Base-by-base conservation (phyloP, 2,329 filamentous ascomycete species). In the Curvularia sp. region DNA sequence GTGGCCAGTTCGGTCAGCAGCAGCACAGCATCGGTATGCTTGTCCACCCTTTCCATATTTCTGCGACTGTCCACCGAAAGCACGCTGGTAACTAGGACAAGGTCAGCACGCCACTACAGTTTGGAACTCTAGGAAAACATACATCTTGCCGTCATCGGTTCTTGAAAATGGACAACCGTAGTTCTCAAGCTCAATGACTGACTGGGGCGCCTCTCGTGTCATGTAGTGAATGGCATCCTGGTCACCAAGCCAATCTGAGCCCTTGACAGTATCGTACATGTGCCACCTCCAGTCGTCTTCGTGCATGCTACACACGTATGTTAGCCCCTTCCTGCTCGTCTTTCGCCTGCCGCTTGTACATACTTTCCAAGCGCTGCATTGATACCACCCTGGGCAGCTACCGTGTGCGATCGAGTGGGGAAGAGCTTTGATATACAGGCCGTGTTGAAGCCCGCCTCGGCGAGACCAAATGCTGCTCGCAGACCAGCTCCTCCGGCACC, bases 201-300 rank as follows among this genome's bases (percentile, higher is more conserved):
- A 94, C 61, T 89, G 88, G 33, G 93, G 93, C 62, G 93, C 93
- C 82, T 97, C 93, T 75, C 93, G 87, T 73, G 93, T 97, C 93
- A 97, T 97, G 84, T 97, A 97, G 82, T 97, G 93, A 76, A 97
- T 97, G 66, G 93, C 93, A 78, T 97, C 93, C 81, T 97, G 93
- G 80, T 97, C 93, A 79, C 93, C 93, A 51, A 97, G 87, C 93
- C 93, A 97, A 84, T 97, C 93, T 67, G 92, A 96, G 67, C 93
- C 93, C 85, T 97, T 97, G 77, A 97, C 93, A 43, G 93, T 97
- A 80, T 97, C 93, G 84, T 97, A 97, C 93, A 97, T 97, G 83
- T 97, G 93, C 93, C 93, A 97, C 84, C 93, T 89, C 93, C 93
- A 97, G 83, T 97, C 93, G 75, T 97, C 93, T 84, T 94, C 88